Base-by-base conservation (phyloP, 768 basidiomycete genomes). In the Lactifluus echinatus region DNA sequence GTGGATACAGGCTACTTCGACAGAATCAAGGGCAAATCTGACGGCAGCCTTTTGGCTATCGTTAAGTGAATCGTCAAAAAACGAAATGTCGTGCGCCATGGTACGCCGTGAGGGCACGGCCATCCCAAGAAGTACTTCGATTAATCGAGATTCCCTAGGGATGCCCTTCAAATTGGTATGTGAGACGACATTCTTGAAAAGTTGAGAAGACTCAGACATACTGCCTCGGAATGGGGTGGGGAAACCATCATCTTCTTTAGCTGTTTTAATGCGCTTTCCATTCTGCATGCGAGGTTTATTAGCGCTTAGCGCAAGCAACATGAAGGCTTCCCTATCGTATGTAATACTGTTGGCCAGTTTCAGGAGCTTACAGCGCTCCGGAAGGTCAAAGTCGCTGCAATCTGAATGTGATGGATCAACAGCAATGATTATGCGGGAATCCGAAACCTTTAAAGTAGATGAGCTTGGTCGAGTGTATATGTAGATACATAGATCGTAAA, bases 291-390 rank as follows among this genome's bases (percentile, higher is more conserved):
- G 31, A 12, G 24, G 43, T 24, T 37, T 29, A 24, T 31, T 39
- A 26, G 21, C 40, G 5, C 49, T 14, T 23, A 33, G 4, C 39
- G 6, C 29, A 15, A 15, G 17, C 7, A 24, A 46, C 3, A 26
- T 19, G 34, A 45, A 51, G 43, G 34, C 60, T 42, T 67, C 82
- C 89, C 93, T 79, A 64, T 93, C 91, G 67, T 89, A 93, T 0
- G 94, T 98, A 15, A 90, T 83, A 53, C 85, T 92, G 64, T 97
- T 97, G 12, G 93, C 93, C 2, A 95, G 76, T 67, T 97, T 97
- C 50, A 97, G 68, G 50, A 93, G 72, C 17, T 89, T 77, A 70
- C 92, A 90, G 49, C 87, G 77, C 65, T 94, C 92, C 6, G 93
- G 90, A 0, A 96, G 68, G 64, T 92, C 87, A 12, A 89, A 72